Percentiles rank a stretch among this genome's conserved stretches.
phyloP scores from a whole-genome alignment of 495 filamentous ascomycete species.

The Filosporella fistucella region DNA sequence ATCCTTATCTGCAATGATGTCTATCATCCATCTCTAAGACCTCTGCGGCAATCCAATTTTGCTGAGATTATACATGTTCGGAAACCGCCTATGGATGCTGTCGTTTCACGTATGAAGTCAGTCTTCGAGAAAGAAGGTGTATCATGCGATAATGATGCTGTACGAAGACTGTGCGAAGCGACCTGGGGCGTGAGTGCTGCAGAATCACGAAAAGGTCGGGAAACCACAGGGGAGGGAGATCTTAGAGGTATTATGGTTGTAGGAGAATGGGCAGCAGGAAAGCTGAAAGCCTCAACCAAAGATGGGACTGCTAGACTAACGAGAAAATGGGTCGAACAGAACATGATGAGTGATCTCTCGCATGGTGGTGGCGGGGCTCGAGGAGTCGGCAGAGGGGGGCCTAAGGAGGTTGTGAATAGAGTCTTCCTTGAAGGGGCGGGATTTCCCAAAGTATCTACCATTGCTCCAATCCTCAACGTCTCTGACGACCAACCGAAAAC shows the following conservation, averaged over 20 bases:
- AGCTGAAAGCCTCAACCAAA: conserved; percentile 52
- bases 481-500: conserved; percentile 41
- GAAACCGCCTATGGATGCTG: conserved; percentile 80
- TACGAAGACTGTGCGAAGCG: conserved; percentile 84
- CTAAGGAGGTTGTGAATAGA: conserved; percentile 77
- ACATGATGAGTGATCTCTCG: conserved; percentile 62
- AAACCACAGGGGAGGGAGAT: conserved; percentile 77
- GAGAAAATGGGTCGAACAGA: conserved; percentile 76
- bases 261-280: conserved; percentile 89
- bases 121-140: conserved; percentile 88
- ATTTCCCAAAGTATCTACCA: conserved; percentile 43
- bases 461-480: conserved; percentile 14
- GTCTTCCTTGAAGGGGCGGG: conserved; percentile 86
- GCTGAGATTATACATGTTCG: conserved; percentile 93
- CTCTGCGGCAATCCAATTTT: conserved; percentile 70
- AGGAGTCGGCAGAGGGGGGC: conserved; percentile 61
- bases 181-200: conserved; percentile 74
- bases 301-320: conserved; percentile 50
- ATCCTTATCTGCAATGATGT: conserved; percentile 96
- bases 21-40: conserved; percentile 86
- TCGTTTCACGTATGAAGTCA: conserved; percentile 72
- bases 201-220: conserved; percentile 22
- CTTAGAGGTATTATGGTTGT: conserved; percentile 90
- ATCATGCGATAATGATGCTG: conserved; percentile 78
- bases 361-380: conserved; percentile 75